These are phyloP conservation scores for Cladosporium sphaerospermum DNA, from an alignment of 2,329 filamentous ascomycete genomes.

Conservation along the genomic window DNA sequence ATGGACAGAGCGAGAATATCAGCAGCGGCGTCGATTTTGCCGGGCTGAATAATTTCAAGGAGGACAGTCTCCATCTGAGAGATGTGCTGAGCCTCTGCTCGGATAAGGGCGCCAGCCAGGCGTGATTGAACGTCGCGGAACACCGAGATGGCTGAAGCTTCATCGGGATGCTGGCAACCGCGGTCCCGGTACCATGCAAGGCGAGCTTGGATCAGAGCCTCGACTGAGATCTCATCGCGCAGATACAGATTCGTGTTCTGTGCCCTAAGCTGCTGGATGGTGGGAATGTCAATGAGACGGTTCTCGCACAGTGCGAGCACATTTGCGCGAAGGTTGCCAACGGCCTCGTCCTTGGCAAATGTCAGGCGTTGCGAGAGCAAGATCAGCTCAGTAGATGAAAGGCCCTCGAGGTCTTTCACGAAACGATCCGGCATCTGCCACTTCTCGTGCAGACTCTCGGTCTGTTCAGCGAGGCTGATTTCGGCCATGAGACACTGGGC, in stretches of 20 bases:
- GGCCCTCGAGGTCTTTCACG: slow-evolving; percentile 36
- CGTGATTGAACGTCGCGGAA: slow-evolving; percentile 32
- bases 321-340: background rate
- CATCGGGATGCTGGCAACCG: slow-evolving; percentile 32
- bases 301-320: slow-evolving; percentile 4
- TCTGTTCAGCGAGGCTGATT: slow-evolving; percentile 24
- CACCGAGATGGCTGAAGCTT: slow-evolving; percentile 29
- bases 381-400: slow-evolving; percentile 39
- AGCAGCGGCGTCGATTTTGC: slow-evolving; percentile 23
- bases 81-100: slow-evolving; percentile 11
- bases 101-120: slow-evolving; percentile 15
- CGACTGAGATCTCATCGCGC: slow-evolving; percentile 31
- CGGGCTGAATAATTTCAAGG: slow-evolving; percentile 10
- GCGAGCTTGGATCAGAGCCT: slow-evolving; percentile 34
- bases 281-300: slow-evolving; percentile 14
- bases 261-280: slow-evolving; percentile 12
- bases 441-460: slow-evolving; percentile 8
- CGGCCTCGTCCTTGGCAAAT: slow-evolving; percentile 8
- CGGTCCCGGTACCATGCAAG: slow-evolving; percentile 39
- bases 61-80: slow-evolving; percentile 12
- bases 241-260: slow-evolving; percentile 36
- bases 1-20: slow-evolving; percentile 53
- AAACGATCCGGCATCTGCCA: slow-evolving; percentile 34
- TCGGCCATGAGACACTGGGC: slow-evolving; percentile 37
- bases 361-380: slow-evolving; percentile 32